Base-by-base conservation (phyloP, 306 rosid genomes). In the Mimosa bimucronata region DNA sequence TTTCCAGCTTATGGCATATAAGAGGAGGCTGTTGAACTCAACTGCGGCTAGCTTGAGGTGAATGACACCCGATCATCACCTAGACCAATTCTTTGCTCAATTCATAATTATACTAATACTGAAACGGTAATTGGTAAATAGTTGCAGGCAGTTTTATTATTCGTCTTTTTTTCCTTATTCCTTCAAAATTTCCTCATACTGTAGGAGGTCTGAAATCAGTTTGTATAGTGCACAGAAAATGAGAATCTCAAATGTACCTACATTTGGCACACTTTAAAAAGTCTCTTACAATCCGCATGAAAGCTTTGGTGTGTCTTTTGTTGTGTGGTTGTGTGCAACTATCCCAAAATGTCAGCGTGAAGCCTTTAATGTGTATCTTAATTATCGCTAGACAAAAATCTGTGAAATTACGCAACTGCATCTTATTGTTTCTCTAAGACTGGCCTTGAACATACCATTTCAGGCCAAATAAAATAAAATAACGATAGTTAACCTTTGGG, bases 1-100 rank as follows among this genome's bases (percentile, higher is more conserved):
- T 77, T 82, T 75, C 31, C 87, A 92, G 95, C 86, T 90, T 77
- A 81, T 92, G 77, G 89, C 91, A 29, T 92, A 88, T 66, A 87
- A 79, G 91, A 92, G 82, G 85, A 87, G 86, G 78, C 73, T 66
- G 84, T 23, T 78, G 81, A 45, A 75, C 82, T 79, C 83, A 12
- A 76, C 69, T 31, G 42, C 42, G 73, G 41, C 76, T 80, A 46
- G 21, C 62, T 57, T 75, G 57, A 46, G 65, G 13, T 40, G 75
- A 85, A 53, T 62, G 80, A 67, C 46, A 42, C 65, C 38, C 25
- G 29, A 61, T 61, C 50, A 61, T 30, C 67, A 13, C 60, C 37
- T 46, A 42, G n/a, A 62, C 66, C 76, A 15, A 58, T 79, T 40
- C 58, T 81, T 30, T 50, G 4, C 57, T 73, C n/a, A 45, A 13